phyloP scores from a whole-genome alignment of 2,329 filamentous ascomycete genomes.

The Tothia fuscella region DNA sequence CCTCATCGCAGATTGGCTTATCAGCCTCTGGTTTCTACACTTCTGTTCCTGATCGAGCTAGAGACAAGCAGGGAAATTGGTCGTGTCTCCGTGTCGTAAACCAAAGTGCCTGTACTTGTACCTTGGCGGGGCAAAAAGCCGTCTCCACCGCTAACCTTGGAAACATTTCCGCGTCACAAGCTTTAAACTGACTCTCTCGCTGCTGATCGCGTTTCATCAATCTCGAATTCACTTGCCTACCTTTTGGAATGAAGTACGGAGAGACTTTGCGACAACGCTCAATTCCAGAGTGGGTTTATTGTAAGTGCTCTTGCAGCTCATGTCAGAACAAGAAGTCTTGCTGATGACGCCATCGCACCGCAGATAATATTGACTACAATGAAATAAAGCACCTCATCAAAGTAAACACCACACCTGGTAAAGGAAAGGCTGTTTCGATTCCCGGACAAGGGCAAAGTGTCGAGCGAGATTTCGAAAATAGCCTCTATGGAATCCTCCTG shows the following conservation, averaged over 20 bases:
- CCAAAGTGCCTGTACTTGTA: too few species aligned
- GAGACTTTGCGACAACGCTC: conserved; percentile 62
- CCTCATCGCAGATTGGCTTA: too few species aligned
- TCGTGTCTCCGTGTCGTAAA: too few species aligned
- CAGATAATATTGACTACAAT: conserved; percentile 84
- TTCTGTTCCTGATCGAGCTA: too few species aligned
- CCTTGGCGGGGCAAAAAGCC: too few species aligned
- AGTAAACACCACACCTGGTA: conserved; percentile 59
- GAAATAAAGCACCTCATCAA: conserved; percentile 79
- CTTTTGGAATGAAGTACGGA: conserved; percentile 69
- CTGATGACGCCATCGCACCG: neutral
- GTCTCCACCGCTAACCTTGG: too few species aligned
- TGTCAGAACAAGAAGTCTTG: neutral
- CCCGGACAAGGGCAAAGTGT: conserved; percentile 49
- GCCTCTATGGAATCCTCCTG: conserved; percentile 59
- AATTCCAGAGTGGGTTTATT: conserved; percentile 70
- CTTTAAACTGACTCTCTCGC: too few species aligned
- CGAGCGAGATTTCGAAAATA: conserved; percentile 55
- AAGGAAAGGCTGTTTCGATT: conserved; percentile 59
- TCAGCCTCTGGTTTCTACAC: too few species aligned
- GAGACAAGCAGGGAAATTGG: too few species aligned
- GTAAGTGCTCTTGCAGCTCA: conserved; percentile 32
- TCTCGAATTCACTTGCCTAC: too few species aligned
- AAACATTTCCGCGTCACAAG: too few species aligned
- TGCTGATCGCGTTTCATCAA: too few species aligned